Evolutionary conservation across 1,284 basidiomycete genomes (phyloP).

Genomic region (Ustilago crameri): DNA sequence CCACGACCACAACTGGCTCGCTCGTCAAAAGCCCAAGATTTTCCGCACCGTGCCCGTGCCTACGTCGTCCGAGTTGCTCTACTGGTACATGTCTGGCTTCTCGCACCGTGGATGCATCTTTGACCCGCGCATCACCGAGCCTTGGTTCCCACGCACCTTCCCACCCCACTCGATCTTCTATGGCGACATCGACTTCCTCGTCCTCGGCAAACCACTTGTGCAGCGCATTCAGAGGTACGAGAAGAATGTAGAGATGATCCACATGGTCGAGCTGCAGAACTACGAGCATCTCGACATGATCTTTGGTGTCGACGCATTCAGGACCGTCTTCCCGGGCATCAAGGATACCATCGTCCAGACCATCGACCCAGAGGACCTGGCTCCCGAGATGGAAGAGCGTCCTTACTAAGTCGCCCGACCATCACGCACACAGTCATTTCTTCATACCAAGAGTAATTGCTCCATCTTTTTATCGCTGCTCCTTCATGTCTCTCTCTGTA

Average conservation of each 20-base stretch:
- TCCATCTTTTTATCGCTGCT: not conserved
- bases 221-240: conserved; percentile 62
- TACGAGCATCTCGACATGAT: conserved; percentile 67
- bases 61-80: conserved; percentile 65
- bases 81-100: conserved; percentile 67
- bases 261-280: conserved; percentile 65
- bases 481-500: not conserved
- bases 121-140: conserved; percentile 60
- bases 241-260: conserved; percentile 65
- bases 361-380: conserved; percentile 52
- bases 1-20: conserved; percentile 65
- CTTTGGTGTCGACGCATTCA: conserved; percentile 62
- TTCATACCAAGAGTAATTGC: not conserved
- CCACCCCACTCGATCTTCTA: conserved; percentile 66
- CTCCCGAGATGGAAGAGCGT: conserved; percentile 38
- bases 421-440: conserved; percentile 20
- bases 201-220: conserved; percentile 64
- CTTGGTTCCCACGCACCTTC: conserved; percentile 65
- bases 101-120: conserved; percentile 67
- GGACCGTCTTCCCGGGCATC: conserved; percentile 64
- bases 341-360: conserved; percentile 64
- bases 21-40: conserved; percentile 66
- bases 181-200: conserved; percentile 64
- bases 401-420: conserved; percentile 9
- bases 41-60: conserved; percentile 63